These are phyloP conservation scores for Mucor sp. DNA, from an alignment of 371 early-diverging fungal genomes.

Conservation along the genomic window DNA sequence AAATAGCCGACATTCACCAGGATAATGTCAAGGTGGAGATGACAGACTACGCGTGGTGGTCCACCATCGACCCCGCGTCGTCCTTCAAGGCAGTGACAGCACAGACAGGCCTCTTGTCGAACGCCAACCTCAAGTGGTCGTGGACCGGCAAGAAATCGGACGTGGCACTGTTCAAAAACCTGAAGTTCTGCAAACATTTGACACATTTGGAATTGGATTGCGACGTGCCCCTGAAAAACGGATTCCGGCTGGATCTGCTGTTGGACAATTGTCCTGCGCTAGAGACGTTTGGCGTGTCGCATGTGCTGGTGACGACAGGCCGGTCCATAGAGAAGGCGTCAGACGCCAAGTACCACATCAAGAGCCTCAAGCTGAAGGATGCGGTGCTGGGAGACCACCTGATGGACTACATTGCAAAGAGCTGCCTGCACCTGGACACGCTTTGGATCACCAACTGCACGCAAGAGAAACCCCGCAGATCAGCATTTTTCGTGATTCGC, in stretches of 20 bases:
- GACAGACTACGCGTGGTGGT: constrained; percentile 29
- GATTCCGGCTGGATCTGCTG: constrained; percentile 23
- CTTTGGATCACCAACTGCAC: constrained; percentile 16
- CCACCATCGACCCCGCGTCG: constrained; percentile 25
- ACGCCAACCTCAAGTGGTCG: constrained; percentile 20
- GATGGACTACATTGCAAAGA: constrained; percentile 26
- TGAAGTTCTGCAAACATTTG: constrained; percentile 16
- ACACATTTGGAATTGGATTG: constrained; percentile 22
- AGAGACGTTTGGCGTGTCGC: constrained; percentile 6
- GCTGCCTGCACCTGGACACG: constrained; percentile 8
- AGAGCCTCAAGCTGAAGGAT: constrained; percentile 10
- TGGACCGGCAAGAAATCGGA: constrained; percentile 34
- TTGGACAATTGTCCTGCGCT: constrained; percentile 20
- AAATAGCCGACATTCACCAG: constrained; percentile 17
- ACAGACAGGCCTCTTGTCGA: constrained; percentile 21
- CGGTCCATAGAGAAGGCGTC: constrained; percentile 6
- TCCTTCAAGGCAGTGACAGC: constrained; percentile 18
- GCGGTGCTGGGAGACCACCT: constrained; percentile 20
- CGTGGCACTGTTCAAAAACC: constrained; percentile 16
- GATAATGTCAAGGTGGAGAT: constrained; percentile 19
- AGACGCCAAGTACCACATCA: not conserved
- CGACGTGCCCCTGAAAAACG: constrained; percentile 25
- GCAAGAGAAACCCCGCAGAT: constrained; percentile 22
- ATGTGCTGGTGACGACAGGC: constrained; percentile 17
- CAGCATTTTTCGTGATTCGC: constrained; percentile 26